Base-by-base conservation (phyloP, 257 asterid genomes). In the Anisodus tanguticus region DNA sequence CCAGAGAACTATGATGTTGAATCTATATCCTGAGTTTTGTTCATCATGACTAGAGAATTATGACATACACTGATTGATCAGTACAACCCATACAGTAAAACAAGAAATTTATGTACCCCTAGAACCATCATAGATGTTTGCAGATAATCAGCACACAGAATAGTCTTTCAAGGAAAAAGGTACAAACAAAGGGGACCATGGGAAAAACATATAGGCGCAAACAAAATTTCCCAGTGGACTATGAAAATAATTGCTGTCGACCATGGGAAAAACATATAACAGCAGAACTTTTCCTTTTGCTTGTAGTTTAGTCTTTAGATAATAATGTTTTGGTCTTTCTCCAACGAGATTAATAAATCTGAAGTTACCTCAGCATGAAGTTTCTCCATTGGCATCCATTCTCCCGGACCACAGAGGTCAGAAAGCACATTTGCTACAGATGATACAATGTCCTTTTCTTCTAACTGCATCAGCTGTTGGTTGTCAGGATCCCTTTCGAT, bases 381-480 rank as follows among this genome's bases (percentile, higher is more conserved):
- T 77, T 91, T 93, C 88, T 94, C 98, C 98, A 94, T 92, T 16
- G 98, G 89, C 99, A 96, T 94, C 97, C 97, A 96, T 66, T 96
- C 99, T 78, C 98, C 99, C 62, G 98, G 99, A 80, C 99, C 98
- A 63, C 98, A 96, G 80, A 92, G 87, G 88, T 94, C 99, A 68
- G 98, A 96, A 78, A 96, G 88, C 74, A 94, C 94, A 16, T 91
- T 94, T 3, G 98, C 99, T 47, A 96, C 98, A 39, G 97, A 94
- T 81, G 98, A 92, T 63, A 96, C 98, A 26, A 94, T 97, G 80
- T 96, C 98, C 89, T 91, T 92, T 86, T 96, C 99, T 80, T 96
- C 98, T 77, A 92, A 87, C 89, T 80, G 94, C 86, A 93, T 93
- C 67, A 94, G 96, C 91, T 93, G 97, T 85, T 93, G 93, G 85